Conservation (phyloP, 495 filamentous ascomycete species). For the Evansstolkia leycettana region DNA sequence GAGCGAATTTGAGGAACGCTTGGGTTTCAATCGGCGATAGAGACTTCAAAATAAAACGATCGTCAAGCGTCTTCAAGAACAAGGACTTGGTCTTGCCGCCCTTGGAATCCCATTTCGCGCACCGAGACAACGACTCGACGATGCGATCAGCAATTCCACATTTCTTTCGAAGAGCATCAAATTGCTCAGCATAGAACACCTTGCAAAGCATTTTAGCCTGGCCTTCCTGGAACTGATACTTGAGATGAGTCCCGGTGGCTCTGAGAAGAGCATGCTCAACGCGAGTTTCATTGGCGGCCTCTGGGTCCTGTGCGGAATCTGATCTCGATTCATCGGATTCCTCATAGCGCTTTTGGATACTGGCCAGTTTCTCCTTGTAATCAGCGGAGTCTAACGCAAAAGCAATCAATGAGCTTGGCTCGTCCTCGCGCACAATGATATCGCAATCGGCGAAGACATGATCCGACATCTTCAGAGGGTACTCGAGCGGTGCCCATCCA, state of each 20-base stretch:
- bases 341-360: conserved; percentile 50
- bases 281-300: conserved; percentile 37
- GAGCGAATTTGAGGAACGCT: conserved; percentile 88
- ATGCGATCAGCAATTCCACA: conserved; percentile 89
- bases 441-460: conserved; percentile 98
- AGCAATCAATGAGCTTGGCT: conserved; percentile 91
- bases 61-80: conserved; percentile 95
- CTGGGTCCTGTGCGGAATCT: conserved; percentile 10
- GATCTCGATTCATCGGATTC: conserved; percentile 18
- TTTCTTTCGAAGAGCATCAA: conserved; percentile 85
- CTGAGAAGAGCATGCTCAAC: conserved; percentile 69
- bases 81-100: conserved; percentile 96
- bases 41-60: conserved; percentile 85
- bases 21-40: conserved; percentile 82
- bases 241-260: conserved; percentile 78
- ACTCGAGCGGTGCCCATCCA: conserved; percentile 90
- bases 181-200: conserved; percentile 95
- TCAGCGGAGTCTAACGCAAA: conserved; percentile 79
- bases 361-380: conserved; percentile 66
- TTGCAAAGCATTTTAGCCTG: conserved; percentile 92
- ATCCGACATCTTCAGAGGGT: conserved; percentile 75
- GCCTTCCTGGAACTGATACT: conserved; percentile 87
- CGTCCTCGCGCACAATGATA: conserved; percentile 92
- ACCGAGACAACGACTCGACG: conserved; percentile 86
- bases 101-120: conserved; percentile 96